A percentile compares a stretch with the other conserved stretches of the same genome.
These are phyloP conservation scores for Schizosaccharomyces pombe DNA, from an alignment of 805 yeast species.

Conservation along the genomic window ASM294v3 CU329670.1:4557001-4557500, in stretches of 20 bases:
- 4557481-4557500: too few species aligned
- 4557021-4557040: background rate
- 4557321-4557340: too few species aligned
- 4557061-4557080: conserved; percentile 10
- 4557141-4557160: conserved; percentile 6
- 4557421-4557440: too few species aligned
- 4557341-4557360: too few species aligned
- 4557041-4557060: background rate
- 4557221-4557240: conserved; percentile 25
- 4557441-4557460: too few species aligned
- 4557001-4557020: background rate
- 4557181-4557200: conserved; percentile 22
- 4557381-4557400: too few species aligned
- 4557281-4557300: conserved; percentile 21
- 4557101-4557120: conserved; percentile 38
- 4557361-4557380: too few species aligned
- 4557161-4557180: conserved; percentile 21
- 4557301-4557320: background rate
- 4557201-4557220: conserved; percentile 29
- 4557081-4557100: conserved; percentile 34
- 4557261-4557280: conserved; percentile 34
- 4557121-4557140: conserved; percentile 30
- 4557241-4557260: conserved; percentile 27
- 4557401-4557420: too few species aligned
- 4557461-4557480: too few species aligned